These are phyloP conservation scores for Skeletonema costatum DNA, from an alignment of 108 stramenopile genomes.

Conservation along the genomic window DNA sequence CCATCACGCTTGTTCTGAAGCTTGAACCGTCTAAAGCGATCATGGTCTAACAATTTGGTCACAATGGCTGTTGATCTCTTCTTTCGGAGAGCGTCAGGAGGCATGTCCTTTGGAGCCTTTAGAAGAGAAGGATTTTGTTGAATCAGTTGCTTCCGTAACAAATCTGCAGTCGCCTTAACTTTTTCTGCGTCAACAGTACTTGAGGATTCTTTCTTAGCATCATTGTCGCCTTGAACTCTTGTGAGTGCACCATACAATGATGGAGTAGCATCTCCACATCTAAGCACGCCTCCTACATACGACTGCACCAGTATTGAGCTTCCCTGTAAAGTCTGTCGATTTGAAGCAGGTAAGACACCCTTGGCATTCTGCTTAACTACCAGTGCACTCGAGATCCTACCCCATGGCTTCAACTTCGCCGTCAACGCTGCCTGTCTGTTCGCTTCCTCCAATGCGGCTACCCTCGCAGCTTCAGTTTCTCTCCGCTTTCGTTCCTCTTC, in stretches of 20 bases:
- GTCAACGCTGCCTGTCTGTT: slow-evolving; percentile 17
- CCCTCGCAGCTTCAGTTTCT: slow-evolving; percentile 20
- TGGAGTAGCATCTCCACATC: slow-evolving; percentile 23
- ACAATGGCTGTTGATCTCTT: slow-evolving; percentile 19
- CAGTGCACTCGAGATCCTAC: slow-evolving; percentile 33
- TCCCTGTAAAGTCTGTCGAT: not conserved
- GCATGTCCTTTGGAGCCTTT: not conserved
- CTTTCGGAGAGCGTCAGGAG: slow-evolving; percentile 24
- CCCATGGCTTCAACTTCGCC: slow-evolving; percentile 44
- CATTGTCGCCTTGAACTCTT: not conserved
- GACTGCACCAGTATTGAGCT: slow-evolving; percentile 2
- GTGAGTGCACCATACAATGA: slow-evolving; percentile 21
- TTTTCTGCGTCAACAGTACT: slow-evolving; percentile 2
- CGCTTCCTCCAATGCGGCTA: slow-evolving; percentile 27
- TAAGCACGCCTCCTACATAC: slow-evolving; percentile 22
- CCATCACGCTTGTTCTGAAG: slow-evolving; percentile 77
- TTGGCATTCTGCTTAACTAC: slow-evolving; percentile 28
- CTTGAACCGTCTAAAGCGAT: slow-evolving; percentile 70
- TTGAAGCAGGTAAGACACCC: slow-evolving; percentile 3
- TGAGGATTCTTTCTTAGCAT: slow-evolving; percentile 1
- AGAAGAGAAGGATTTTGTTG: slow-evolving; percentile 9
- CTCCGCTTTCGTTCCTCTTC: slow-evolving; percentile 35
- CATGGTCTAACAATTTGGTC: slow-evolving; percentile 56
- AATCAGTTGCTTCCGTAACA: slow-evolving; percentile 31
- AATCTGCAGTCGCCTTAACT: slow-evolving; percentile 9